Percentiles rank a stretch among this genome's conserved stretches.
These are phyloP conservation scores for Telfairia occidentalis DNA, from an alignment of 331 rosid genomes.

Conservation along the genomic window DNA sequence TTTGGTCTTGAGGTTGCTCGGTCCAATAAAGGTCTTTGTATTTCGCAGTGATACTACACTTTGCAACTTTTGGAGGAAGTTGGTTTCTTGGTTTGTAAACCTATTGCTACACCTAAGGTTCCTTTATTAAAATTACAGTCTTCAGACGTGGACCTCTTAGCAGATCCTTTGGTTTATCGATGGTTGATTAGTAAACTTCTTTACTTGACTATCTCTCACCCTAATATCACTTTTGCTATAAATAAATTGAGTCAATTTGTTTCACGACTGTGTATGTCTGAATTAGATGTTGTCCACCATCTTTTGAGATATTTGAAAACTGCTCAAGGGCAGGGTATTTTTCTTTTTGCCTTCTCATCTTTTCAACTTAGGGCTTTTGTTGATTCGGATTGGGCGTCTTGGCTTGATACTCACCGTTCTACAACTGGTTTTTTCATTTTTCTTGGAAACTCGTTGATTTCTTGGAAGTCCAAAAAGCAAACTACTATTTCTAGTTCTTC, in stretches of 20 bases:
- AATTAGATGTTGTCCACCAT: background rate
- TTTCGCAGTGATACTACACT: background rate
- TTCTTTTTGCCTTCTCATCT: background rate
- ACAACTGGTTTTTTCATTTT: background rate
- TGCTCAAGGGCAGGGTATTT: background rate
- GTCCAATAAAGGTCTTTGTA: background rate
- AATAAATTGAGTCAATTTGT: background rate
- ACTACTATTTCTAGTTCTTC: background rate
- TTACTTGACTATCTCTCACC: background rate
- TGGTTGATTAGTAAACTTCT: background rate
- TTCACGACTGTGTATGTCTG: background rate
- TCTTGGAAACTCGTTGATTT: background rate
- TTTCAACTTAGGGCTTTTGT: background rate
- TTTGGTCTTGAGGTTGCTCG: background rate
- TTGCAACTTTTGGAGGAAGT: background rate
- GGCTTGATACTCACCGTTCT: background rate
- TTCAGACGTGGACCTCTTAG: no score
- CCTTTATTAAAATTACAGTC: background rate
- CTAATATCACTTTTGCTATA: no score
- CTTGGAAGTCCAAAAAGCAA: no score
- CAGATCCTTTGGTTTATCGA: no score
- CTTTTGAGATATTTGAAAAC: background rate
- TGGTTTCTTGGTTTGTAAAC: background rate
- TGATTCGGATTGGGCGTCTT: background rate
- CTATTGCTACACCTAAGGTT: background rate